Evolutionary conservation across 2,329 filamentous ascomycete genomes (phyloP), one percentile per base, ranked within the genome.

Genomic region (Penicillium sp.): DNA sequence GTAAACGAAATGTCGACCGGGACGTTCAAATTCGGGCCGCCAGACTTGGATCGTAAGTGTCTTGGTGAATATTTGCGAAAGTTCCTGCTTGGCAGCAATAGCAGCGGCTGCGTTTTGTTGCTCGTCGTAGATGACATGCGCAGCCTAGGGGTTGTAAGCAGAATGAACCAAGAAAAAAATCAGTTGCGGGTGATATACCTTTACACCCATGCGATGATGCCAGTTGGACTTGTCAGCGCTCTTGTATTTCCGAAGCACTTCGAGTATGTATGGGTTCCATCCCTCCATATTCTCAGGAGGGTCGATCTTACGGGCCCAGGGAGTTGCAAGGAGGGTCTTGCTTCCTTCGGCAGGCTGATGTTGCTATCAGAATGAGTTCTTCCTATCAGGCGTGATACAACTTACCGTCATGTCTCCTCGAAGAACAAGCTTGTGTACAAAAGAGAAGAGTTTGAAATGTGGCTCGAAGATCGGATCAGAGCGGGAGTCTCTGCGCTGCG

Each of bases 21-120:
- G 80, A 22, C 87, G 80, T 70, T 97, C 92, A 44, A 89, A 86
- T 62, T 96, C 92, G 36, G 92, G 94, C 64, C 92, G 93, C 92
- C 92, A 97, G 4, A 97, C 91, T 68, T 95, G 93, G 72, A 96
- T 87, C 1, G 89, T 88, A 88, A 96, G 96, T 0, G 91, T 96
- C 76, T 96, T 96, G 37, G 92, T 96, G 63, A 96, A 93, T 51
- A 96, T 88, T 40, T 96, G 82, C 47, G 91, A 92, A 14, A 95
- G 84, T 52, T 93, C 89, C 67, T 87, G 84, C 63, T 91, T 92
- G 22, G 89, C 87, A 31, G 82, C 84, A 14, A 81, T 72, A 5
- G 81, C 81, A 11, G 81, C 78, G 61, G 78, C 65, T n/a, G 80
- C 73, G 49, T 79, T 77, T 45, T 78, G 77, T 2, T 75, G 70